Evolutionary conservation across 225 moss, liverwort and hornwort species (phyloP), one percentile per base, ranked within the genome.

Genomic region (Takakia lepidozioides): DNA sequence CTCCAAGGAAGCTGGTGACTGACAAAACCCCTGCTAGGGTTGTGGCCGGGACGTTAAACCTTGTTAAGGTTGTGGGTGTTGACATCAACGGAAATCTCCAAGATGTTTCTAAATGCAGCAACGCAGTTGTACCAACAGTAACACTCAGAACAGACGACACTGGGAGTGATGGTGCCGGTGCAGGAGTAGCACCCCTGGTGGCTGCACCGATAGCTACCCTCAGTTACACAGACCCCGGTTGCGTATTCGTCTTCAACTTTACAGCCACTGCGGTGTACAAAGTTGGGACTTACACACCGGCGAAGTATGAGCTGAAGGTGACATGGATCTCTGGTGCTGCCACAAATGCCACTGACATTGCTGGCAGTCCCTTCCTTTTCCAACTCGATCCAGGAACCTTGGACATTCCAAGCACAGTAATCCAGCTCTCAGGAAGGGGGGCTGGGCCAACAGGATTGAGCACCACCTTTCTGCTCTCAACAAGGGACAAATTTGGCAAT

Each of bases 61-160:
- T 52, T 0, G 57, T 74, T 46, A 75, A 75, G 30, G 46, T 75
- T 1, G 0, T 75, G 18, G 61, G 64, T 15, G 61, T 75, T 0
- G 74, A 75, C 48, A 15, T 70, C 35, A 60, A 65, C 61, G 69
- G 69, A 44, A 69, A 75, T 13, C 64, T 69, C 49, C 74, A 75
- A 50, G 74, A 65, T 29, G 65, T 19, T 50, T 57, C 61, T 1
- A 58, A 38, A 19, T 69, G 56, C 19, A 35, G 38, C 8, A 38
- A 46, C 26, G 28, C 27, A 23, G 59, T 27, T 38, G 19, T 61
- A 0, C 61, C 69, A 21, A 48, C 3, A 1, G 20, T 64, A 19
- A 49, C 38, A 11, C 26, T 64, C 9, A 61, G 8, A 25, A 64
- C 44, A 0, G 30, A 64, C 22, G 64, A 69, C 45, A 25, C n/a